Evolutionary conservation across 352 stramenopile genomes (phyloP).

Genomic region (Phytophthora fragariaefolia): DNA sequence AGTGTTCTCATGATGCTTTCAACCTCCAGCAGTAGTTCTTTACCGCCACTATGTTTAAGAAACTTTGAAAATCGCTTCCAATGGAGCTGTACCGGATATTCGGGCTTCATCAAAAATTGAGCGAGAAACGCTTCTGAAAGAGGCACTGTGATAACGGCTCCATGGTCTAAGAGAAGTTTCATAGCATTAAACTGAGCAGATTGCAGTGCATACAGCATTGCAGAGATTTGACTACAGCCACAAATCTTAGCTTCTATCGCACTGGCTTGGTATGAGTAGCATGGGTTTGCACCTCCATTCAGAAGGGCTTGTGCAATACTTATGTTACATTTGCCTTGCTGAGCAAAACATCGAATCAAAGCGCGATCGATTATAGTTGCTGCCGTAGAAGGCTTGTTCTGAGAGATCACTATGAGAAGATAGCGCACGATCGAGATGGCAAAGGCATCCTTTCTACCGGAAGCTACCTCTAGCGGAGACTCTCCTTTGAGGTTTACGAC

Average conservation of each 20-base stretch:
- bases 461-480: constrained; percentile 48
- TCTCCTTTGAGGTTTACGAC: constrained; percentile 37
- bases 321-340: constrained; percentile 47
- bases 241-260: constrained; percentile 6
- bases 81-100: constrained; percentile 3
- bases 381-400: neutral
- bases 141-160: constrained; percentile 35
- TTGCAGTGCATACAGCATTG: constrained; percentile 44
- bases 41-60: constrained; percentile 31
- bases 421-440: constrained; percentile 38
- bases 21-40: constrained; percentile 45
- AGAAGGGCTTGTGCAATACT: constrained; percentile 50
- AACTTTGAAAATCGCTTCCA: constrained; percentile 50
- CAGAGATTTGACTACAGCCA: constrained; percentile 25
- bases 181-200: constrained; percentile 43
- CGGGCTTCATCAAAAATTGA: constrained; percentile 25
- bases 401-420: constrained; percentile 28
- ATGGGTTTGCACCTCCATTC: constrained; percentile 38
- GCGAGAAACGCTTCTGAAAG: constrained; percentile 47
- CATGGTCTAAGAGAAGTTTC: constrained; percentile 53
- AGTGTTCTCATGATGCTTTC: constrained; percentile 53
- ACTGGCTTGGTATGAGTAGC: constrained; percentile 31
- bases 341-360: constrained; percentile 48
- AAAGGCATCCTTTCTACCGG: constrained; percentile 48
- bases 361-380: constrained; percentile 38